Evolutionary conservation across 2,329 filamentous ascomycete genomes (phyloP), one percentile per base, ranked within the genome.

Genomic region (Pseudomassariella vexata): DNA sequence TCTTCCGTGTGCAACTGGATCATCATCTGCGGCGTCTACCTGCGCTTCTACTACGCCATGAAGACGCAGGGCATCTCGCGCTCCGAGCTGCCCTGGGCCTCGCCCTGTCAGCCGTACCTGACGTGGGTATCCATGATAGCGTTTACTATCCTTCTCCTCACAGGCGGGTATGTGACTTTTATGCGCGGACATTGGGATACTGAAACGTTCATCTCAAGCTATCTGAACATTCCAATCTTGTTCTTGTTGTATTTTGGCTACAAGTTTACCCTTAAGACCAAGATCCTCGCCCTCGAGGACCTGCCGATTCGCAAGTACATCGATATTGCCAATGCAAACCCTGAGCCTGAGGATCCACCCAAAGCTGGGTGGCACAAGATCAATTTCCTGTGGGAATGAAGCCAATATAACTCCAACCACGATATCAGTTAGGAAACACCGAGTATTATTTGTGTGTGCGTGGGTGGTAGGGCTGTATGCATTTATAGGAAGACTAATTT

Each of bases 151-250:
- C 32, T 55, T 6, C 32, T 55, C 1, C 29, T 54, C 6, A 51
- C 48, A 11, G 44, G 40, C 10, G 53, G 53, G 6, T 57, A 49
- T 30, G 41, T 40, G 2, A 45, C 42, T 1, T 56, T 57, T 35
- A 44, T 54, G 9, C 24, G 45, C 7, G 37, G 57, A 14, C 60
- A 57, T 2, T 67, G 59, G 58, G 38, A 41, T 12, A 42, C 34
- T 3, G 44, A 46, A 8, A 55, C 41, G 4, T 48, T 48, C 18
- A 28, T 48, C 9, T 40, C 53, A 9, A 54, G 61, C 42, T 68
- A 68, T 46, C 58, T 60, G 20, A 63, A 43, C 30, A 47, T 48
- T 10, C 44, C 44, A 16, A 36, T 48, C 16, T 35, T 44, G 16
- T 10, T 44, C 9, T n/a, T 32, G 3, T 28, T 45, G 16, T 48